Percentiles rank a stretch among this genome's conserved stretches.
phyloP scores from a whole-genome alignment of 352 stramenopile genomes.

The Phytopythium vexans region DNA sequence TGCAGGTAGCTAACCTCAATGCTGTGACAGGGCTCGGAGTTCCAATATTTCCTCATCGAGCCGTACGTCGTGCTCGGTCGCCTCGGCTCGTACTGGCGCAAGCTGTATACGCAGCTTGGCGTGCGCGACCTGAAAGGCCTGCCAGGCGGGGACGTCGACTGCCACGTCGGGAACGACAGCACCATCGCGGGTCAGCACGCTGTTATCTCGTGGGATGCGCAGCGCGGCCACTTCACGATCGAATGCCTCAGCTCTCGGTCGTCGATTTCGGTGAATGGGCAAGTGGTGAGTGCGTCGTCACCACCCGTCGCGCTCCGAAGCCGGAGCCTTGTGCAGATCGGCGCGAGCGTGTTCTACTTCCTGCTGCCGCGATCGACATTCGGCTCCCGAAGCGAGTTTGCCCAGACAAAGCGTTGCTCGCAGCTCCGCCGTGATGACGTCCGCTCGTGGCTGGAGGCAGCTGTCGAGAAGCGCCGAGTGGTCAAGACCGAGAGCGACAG shows the following conservation, averaged over 20 bases:
- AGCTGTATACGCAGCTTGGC: slow-evolving; percentile 57
- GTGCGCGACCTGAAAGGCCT: slow-evolving; percentile 46
- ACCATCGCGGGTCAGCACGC: slow-evolving; percentile 59
- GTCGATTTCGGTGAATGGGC: slow-evolving; percentile 69
- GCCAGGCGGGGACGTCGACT: slow-evolving; percentile 48
- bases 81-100: slow-evolving; percentile 42
- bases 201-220: slow-evolving; percentile 63
- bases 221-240: slow-evolving; percentile 48
- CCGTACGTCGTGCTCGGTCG: slow-evolving; percentile 63
- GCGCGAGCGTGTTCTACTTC: slow-evolving; percentile 70
- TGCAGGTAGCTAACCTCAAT: too few relatives aligned
- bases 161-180: slow-evolving; percentile 66
- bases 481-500: background rate
- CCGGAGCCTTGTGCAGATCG: slow-evolving; percentile 62
- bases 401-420: background rate
- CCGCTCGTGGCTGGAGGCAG: slow-evolving; percentile 25
- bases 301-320: slow-evolving; percentile 41
- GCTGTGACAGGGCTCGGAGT: slow-evolving; percentile 51
- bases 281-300: slow-evolving; percentile 41
- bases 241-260: slow-evolving; percentile 56
- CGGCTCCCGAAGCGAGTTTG: background rate
- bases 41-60: slow-evolving; percentile 73
- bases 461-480: slow-evolving; percentile 23
- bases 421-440: slow-evolving; percentile 22
- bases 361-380: slow-evolving; percentile 37